Percentiles rank a stretch among this genome's conserved stretches.
These are phyloP conservation scores for Myriosclerotinia scirpicola DNA, from an alignment of 2,329 filamentous ascomycete species.

Conservation along the genomic window DNA sequence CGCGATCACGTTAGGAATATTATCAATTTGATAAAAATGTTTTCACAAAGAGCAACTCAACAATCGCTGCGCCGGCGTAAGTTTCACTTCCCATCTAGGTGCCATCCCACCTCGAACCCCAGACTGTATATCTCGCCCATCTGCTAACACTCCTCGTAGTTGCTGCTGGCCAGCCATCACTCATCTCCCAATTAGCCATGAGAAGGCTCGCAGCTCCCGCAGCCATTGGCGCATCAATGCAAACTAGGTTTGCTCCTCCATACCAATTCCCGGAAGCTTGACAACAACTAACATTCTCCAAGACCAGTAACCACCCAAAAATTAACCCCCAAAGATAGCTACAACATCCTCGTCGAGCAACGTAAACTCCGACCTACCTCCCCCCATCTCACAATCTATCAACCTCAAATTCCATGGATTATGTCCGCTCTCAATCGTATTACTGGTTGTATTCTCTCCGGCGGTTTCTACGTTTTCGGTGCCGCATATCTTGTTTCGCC, in stretches of 20 bases:
- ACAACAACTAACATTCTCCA: constrained; percentile 26
- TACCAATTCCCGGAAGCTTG: not conserved
- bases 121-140: constrained; percentile 20
- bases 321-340: constrained; percentile 46
- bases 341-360: constrained; percentile 64
- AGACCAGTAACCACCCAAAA: constrained; percentile 51
- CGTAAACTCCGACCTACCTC: constrained; percentile 66
- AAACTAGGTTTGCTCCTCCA: constrained; percentile 47
- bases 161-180: constrained; percentile 47
- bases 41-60: constrained; percentile 47
- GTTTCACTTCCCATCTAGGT: constrained; percentile 27
- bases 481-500: constrained; percentile 65
- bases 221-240: constrained; percentile 45
- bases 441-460: constrained; percentile 60
- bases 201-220: constrained; percentile 45
- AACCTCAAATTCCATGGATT: constrained; percentile 69
- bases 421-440: constrained; percentile 61
- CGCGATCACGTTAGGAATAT: constrained; percentile 13
- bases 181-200: constrained; percentile 43
- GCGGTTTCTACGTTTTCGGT: constrained; percentile 66
- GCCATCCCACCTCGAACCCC: constrained; percentile 24
- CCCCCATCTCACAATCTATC: constrained; percentile 70
- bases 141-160: constrained; percentile 38
- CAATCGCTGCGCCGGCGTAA: constrained; percentile 46
- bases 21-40: constrained; percentile 42